These are phyloP conservation scores for Allantophomopsis cytisporea DNA, from an alignment of 2,329 filamentous ascomycete species.

Conservation along the genomic window DNA sequence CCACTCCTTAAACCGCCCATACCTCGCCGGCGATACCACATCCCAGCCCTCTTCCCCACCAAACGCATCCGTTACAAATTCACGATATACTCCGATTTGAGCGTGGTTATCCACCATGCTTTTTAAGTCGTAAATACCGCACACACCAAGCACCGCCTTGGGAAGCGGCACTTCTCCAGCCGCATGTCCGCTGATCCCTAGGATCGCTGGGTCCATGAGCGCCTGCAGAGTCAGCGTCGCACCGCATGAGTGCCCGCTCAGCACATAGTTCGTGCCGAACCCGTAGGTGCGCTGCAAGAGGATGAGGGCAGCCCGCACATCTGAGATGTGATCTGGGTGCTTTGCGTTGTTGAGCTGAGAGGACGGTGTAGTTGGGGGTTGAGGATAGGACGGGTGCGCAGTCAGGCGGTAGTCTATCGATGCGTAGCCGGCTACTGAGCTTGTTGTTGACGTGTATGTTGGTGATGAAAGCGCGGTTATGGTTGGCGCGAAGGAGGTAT, in stretches of 20 bases:
- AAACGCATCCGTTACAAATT: constrained; percentile 46
- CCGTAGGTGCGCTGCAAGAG: constrained; percentile 31
- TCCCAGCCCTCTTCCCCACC: constrained; percentile 38
- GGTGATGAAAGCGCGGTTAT: constrained; percentile 24
- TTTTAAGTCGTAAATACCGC: constrained; percentile 52
- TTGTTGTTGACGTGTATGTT: not conserved
- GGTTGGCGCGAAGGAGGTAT: constrained; percentile 28
- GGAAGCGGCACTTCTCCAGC: constrained; percentile 24
- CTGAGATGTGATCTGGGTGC: constrained; percentile 46
- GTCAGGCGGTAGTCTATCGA: constrained; percentile 52
- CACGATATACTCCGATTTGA: constrained; percentile 35
- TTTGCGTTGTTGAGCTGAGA: constrained; percentile 23
- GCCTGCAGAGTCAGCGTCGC: constrained; percentile 49
- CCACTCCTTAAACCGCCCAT: not conserved
- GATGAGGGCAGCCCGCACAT: constrained; percentile 34
- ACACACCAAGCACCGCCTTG: constrained; percentile 40
- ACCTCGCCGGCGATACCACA: constrained; percentile 31
- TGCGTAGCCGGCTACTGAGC: constrained; percentile 41
- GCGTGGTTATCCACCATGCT: constrained; percentile 29
- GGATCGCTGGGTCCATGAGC: constrained; percentile 26
- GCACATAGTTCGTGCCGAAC: constrained; percentile 30
- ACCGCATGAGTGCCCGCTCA: constrained; percentile 48
- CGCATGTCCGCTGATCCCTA: constrained; percentile 4
- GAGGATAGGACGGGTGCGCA: constrained; percentile 29
- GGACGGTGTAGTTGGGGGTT: constrained; percentile 23